These are phyloP conservation scores for Rhizoclosmatium sp. DNA, from an alignment of 192 early-diverging fungal genomes.

Conservation along the genomic window DNA sequence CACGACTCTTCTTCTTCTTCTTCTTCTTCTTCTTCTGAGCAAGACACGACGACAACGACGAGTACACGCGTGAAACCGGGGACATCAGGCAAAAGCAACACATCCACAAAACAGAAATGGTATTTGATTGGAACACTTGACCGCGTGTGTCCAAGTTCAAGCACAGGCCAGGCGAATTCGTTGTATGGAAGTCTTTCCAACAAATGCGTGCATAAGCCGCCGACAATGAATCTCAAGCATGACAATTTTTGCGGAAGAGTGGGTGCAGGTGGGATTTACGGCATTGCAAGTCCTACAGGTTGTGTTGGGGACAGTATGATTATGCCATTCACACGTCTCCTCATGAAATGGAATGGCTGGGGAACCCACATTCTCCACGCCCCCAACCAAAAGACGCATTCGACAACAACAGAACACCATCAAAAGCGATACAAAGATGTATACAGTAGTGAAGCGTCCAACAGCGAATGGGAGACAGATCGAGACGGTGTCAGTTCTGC, in stretches of 20 bases:
- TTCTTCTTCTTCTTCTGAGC: background rate
- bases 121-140: slow-evolving; percentile 25
- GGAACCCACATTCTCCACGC: background rate
- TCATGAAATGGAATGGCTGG: slow-evolving; percentile 22
- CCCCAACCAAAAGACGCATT: background rate
- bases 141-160: background rate
- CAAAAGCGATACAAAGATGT: background rate
- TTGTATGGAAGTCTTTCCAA: slow-evolving; percentile 6
- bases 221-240: slow-evolving; percentile 1
- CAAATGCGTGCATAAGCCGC: background rate
- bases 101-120: background rate
- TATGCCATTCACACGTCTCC: background rate
- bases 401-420: background rate
- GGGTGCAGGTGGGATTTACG: slow-evolving; percentile 13
- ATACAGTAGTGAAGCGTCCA: background rate
- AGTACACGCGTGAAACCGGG: background rate
- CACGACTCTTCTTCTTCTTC: background rate
- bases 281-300: slow-evolving; percentile 14
- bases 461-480: background rate
- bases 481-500: background rate
- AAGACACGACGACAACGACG: background rate
- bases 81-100: background rate
- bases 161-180: slow-evolving; percentile 20
- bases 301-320: slow-evolving; percentile 24
- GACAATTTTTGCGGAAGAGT: slow-evolving; percentile 23